phyloP scores from a whole-genome alignment of 768 basidiomycete genomes.

The Myochromella boudieri region DNA sequence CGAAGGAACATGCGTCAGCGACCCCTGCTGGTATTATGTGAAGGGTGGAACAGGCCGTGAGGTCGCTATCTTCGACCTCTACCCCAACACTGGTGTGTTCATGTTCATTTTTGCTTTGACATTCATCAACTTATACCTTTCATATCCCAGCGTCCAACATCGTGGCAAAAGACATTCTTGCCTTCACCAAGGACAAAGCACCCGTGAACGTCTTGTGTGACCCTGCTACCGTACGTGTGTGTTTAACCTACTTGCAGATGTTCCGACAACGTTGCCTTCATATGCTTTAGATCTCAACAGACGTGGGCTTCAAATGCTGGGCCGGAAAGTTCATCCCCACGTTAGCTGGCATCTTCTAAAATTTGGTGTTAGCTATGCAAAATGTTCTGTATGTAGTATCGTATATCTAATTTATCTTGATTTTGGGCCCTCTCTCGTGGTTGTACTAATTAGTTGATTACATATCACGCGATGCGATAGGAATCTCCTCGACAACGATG shows the following conservation, averaged over 20 bases:
- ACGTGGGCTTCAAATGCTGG: slow-evolving; percentile 52
- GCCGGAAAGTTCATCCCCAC: slow-evolving; percentile 46
- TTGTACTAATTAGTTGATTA: too few relatives aligned
- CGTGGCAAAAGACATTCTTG: slow-evolving; percentile 45
- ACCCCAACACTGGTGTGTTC: slow-evolving; percentile 49
- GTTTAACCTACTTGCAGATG: not conserved
- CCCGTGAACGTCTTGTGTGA: slow-evolving; percentile 57
- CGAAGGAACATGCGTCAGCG: slow-evolving; percentile 57
- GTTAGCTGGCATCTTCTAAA: slow-evolving; percentile 27
- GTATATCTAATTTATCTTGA: too few relatives aligned
- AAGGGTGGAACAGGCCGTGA: slow-evolving; percentile 57
- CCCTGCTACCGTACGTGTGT: slow-evolving; percentile 39
- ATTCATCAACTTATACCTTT: not conserved
- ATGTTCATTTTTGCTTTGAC: not conserved
- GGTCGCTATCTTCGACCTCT: slow-evolving; percentile 57
- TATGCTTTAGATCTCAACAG: slow-evolving; percentile 34
- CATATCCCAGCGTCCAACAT: slow-evolving; percentile 44
- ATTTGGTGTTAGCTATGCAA: too few relatives aligned
- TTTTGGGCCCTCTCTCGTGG: too few relatives aligned
- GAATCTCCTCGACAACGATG: too few relatives aligned
- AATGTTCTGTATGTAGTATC: too few relatives aligned
- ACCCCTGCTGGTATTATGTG: slow-evolving; percentile 58
- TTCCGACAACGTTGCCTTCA: not conserved
- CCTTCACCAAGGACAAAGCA: slow-evolving; percentile 42
- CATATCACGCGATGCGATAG: too few relatives aligned